Conservation (phyloP, 2,329 filamentous ascomycete genomes). For the Alternaria sp. region DNA sequence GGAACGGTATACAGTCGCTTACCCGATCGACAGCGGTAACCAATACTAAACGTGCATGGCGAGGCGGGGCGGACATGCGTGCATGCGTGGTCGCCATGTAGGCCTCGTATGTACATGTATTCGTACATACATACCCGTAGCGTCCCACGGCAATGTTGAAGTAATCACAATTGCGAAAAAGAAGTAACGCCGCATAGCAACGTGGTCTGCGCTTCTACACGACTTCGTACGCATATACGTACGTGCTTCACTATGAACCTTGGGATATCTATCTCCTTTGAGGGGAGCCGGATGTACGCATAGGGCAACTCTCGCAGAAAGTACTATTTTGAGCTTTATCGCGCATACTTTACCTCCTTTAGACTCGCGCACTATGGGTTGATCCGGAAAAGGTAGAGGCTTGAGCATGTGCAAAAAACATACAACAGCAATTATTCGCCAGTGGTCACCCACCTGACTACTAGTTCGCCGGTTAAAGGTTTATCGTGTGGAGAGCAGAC, state of each 20-base stretch:
- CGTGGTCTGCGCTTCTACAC: neutral
- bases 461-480: conserved; percentile 9
- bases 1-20: neutral
- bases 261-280: neutral
- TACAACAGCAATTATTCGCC: conserved; percentile 10
- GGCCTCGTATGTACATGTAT: neutral
- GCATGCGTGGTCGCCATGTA: neutral
- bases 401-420: conserved; percentile 2
- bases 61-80: neutral
- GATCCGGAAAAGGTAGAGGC: neutral
- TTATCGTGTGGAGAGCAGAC: conserved; percentile 15
- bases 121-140: neutral
- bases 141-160: neutral
- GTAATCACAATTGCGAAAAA: neutral
- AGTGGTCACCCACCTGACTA: conserved; percentile 12
- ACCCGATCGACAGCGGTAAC: neutral
- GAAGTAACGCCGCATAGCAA: neutral
- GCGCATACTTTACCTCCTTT: neutral
- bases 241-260: neutral
- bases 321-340: neutral
- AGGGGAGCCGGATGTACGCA: neutral
- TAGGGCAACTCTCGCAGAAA: neutral
- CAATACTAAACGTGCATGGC: neutral
- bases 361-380: neutral
- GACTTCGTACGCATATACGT: neutral